Base-by-base conservation (phyloP, 331 rosid genomes). In the Saraca asoca region DNA sequence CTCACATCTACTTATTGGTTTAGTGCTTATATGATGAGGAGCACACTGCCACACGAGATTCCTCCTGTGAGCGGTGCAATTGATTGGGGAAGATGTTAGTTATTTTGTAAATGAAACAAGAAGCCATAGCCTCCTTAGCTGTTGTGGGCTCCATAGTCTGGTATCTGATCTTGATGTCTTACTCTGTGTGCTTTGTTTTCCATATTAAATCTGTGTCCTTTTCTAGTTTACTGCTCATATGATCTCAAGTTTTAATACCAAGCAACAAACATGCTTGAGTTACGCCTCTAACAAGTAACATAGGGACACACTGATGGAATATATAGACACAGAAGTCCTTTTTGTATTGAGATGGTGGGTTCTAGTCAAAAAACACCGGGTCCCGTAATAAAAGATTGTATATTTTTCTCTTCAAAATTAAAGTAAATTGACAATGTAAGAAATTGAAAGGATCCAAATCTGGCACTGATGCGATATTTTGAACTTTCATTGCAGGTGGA, bases 401-500 rank as follows among this genome's bases (percentile, higher is more conserved):
- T 24, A 1, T 24, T 24, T 24, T 24, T 24, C 31, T 24, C 31
- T 24, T n/a, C n/a, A n/a, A n/a, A n/a, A n/a, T n/a, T n/a, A n/a
- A n/a, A n/a, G 31, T 1, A 24, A 24, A 24, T 24, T 24, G 31
- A 3, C 31, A 24, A 24, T 1, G 31, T 24, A 24, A 1, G 31
- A 24, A 24, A 24, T 52, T 49, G 34, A 17, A 17, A 5, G 16
- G 11, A 13, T 34, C 8, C 13, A 43, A 16, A 16, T 31, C 31
- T 16, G 37, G 29, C 13, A 11, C 3, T 49, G 51, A 8, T 19
- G 5, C 48, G 58, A 57, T 50, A 34, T 18, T 18, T 19, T 45
- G 63, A 74, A 29, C 38, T 51, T 19, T 15, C 41, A 53, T 37
- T 44, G 14, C 83, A 88, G 95, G 98, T 69, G 98, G 98, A 11